These are phyloP conservation scores for Flueggea neowawraea DNA, from an alignment of 441 rosid genomes.

Conservation along the genomic window DNA sequence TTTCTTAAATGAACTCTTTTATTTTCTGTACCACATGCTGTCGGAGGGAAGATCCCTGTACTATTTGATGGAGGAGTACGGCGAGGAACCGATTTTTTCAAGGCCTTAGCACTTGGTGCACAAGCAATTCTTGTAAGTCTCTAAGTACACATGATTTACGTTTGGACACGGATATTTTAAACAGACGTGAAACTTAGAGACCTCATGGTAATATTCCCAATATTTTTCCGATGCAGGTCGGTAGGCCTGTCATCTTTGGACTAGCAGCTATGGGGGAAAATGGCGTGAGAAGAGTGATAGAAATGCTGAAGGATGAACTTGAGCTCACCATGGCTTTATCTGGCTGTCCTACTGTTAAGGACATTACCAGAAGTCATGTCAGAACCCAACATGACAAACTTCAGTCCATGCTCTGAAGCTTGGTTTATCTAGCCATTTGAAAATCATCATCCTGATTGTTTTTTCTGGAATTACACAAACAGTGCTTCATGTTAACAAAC, in stretches of 20 bases:
- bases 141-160: not conserved
- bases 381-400: conserved; percentile 15
- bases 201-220: no score
- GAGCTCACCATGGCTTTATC: conserved; percentile 76
- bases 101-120: conserved; percentile 89
- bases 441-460: no score
- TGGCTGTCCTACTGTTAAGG: conserved; percentile 60
- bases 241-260: conserved; percentile 75
- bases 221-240: conserved; percentile 39
- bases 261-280: conserved; percentile 75
- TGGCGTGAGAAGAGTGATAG: conserved; percentile 57
- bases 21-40: conserved; percentile 4
- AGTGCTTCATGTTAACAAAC: no score
- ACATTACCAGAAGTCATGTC: conserved; percentile 64
- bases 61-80: conserved; percentile 87
- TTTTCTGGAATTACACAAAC: no score
- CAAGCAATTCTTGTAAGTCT: conserved; percentile 71
- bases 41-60: conserved; percentile 65
- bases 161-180: no score
- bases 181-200: no score
- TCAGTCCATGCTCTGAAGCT: conserved; percentile 35
- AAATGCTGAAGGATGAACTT: conserved; percentile 76
- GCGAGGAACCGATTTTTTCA: conserved; percentile 88
- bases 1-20: no score
- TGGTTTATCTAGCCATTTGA: no score